Evolutionary conservation across 768 basidiomycete genomes (phyloP), one percentile per base, ranked within the genome.

Genomic region (Pleurotus tuber-regium): DNA sequence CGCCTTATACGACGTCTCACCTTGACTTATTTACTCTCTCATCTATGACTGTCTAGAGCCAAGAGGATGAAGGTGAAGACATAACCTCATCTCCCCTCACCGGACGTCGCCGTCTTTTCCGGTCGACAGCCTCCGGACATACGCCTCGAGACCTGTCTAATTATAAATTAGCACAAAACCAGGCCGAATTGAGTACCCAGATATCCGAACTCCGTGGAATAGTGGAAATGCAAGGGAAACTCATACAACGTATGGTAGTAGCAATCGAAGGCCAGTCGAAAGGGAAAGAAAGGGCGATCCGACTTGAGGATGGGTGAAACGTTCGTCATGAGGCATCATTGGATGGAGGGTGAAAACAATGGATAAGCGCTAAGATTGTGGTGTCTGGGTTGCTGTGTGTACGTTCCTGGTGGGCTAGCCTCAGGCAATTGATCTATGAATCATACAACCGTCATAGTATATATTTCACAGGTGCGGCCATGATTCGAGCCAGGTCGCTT

Each of bases 181-280:
- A 86, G 61, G 76, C 76, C 7, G 85, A 84, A 63, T 68, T 90
- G 35, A 81, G 80, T 54, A 67, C 67, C 38, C 86, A 89, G 66
- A 85, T 90, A 39, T 65, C 71, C 7, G 82, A 84, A 51, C 68
- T 89, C 35, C 70, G 75, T 9, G 63, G 57, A 4, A 70, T 75
- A 5, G 73, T 88, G n/a, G 83, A 86, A 62, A 62, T 61, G 50
- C 87, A 89, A 57, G 79, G 80, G 2, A 69, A 69, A 59, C 60
- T 87, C 63, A 66, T 89, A 16, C 49, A 59, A 42, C 59, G 67
- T 50, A 52, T 80, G 50, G 50, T 73, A 28, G 61, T 68, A 23
- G 54, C 59, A 36, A 21, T 75, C 51, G 70, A 72, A 47, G 65
- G 52, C 5, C 50, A 26, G 18, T 44, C 43, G 31, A 63, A 61